Conservation (phyloP, 1,284 basidiomycete species). For the Leucoagaricus sp. region DNA sequence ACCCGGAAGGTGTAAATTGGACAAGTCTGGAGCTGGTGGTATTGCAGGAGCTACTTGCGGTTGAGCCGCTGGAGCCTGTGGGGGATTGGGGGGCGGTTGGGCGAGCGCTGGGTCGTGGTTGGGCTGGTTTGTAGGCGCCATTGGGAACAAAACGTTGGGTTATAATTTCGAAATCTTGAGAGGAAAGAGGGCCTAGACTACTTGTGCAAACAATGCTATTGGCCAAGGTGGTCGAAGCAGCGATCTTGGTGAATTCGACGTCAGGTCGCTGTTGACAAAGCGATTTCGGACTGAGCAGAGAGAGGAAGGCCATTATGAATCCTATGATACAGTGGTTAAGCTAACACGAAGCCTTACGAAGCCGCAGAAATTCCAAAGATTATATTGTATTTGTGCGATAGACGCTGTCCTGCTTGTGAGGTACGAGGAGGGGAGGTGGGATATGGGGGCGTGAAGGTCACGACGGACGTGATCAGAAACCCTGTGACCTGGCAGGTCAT, state of each 20-base stretch:
- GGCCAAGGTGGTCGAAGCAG: background rate
- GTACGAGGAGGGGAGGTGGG: slow-evolving; percentile 17
- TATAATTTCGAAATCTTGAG: too few species aligned
- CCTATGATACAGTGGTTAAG: slow-evolving; percentile 10
- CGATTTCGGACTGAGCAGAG: slow-evolving; percentile 14
- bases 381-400: slow-evolving; percentile 14
- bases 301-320: slow-evolving; percentile 7
- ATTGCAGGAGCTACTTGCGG: slow-evolving; percentile 22
- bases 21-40: slow-evolving; percentile 26
- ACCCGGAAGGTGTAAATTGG: slow-evolving; percentile 27
- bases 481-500: slow-evolving; percentile 33
- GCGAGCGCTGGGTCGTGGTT: slow-evolving; percentile 36
- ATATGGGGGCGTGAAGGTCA: slow-evolving; percentile 35
- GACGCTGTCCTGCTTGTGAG: slow-evolving; percentile 10
- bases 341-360: slow-evolving; percentile 20
- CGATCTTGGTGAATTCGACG: background rate
- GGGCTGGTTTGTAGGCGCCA: slow-evolving; percentile 29
- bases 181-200: background rate
- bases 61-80: slow-evolving; percentile 25
- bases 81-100: slow-evolving; percentile 26
- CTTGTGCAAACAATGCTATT: background rate
- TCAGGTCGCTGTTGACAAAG: slow-evolving; percentile 17
- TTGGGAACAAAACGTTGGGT: slow-evolving; percentile 7
- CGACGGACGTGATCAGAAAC: slow-evolving; percentile 36
- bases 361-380: background rate